Base-by-base conservation (phyloP, 306 rosid genomes). In the Parietaria judaica region DNA sequence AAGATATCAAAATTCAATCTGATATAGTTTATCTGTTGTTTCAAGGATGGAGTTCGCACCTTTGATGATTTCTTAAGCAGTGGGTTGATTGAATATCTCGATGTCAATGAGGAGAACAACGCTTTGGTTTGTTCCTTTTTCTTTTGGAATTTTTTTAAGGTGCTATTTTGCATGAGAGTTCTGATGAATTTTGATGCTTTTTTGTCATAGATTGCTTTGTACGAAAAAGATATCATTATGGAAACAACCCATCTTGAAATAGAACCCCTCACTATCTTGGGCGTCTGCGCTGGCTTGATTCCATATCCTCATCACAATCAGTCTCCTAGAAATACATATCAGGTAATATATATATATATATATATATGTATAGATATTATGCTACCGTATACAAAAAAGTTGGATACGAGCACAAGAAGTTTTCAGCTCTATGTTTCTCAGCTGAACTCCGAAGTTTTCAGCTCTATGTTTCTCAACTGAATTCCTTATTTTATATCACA, bases 271-370 rank as follows among this genome's bases (percentile, higher is more conserved):
- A 88, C 98, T 52, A 82, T 91, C 68, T 77, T 91, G 64, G 98
- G 98, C 57, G 95, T 91, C 73, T 53, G 71, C 50, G 98, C 98
- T 6, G 98, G 98, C 61, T 70, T 91, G 64, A 91, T 91, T 76
- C 98, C 98, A 14, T 91, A 80, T 75, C 98, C 98, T 68, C 98
- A 91, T 86, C 98, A 91, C 73, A 91, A 91, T 66, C 98, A 91
- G 73, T 91, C 98, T 1, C 98, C 96, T n/a, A 81, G 98, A 79
- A 91, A 91, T 72, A 91, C 98, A 14, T 91, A 91, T 73, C 98
- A 91, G 95, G 97, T 90, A n/a, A n/a, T n/a, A n/a, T n/a, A n/a
- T n/a, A n/a, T n/a, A 67, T 55, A 51, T 31, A 14, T 49, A 6
- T 54, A 43, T 8, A 41, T 41, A 41, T 41, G 3, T 5, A 41